phyloP scores from a whole-genome alignment of 2,329 filamentous ascomycete species.

The Neofusicoccum sp. region DNA sequence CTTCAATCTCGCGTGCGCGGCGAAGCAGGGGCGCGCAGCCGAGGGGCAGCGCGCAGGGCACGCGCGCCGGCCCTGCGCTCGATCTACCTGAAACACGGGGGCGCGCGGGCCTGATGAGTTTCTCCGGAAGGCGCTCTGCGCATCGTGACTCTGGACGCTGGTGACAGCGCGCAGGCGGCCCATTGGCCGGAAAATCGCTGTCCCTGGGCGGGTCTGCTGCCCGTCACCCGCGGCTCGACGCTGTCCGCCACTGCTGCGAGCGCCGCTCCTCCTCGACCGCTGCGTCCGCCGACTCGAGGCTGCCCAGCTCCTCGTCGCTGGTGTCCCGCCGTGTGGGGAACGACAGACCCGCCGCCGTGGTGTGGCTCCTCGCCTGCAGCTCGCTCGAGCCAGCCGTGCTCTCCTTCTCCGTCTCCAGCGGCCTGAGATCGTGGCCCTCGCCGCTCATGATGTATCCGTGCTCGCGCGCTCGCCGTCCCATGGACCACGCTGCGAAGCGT shows the following conservation, averaged over 20 bases:
- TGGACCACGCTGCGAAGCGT: neutral
- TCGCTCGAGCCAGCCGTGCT: neutral
- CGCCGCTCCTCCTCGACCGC: neutral
- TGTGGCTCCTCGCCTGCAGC: neutral
- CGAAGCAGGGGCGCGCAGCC: neutral
- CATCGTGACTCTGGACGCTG: neutral
- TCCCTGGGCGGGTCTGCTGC: too few species aligned
- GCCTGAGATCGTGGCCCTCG: neutral
- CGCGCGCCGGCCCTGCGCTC: neutral
- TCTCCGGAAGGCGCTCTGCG: neutral
- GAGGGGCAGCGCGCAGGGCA: neutral
- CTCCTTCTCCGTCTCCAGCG: neutral
- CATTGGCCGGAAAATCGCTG: neutral
- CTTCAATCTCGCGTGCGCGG: constrained; percentile 1
- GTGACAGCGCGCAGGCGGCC: neutral
- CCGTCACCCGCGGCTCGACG: neutral
- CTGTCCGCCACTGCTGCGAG: neutral
- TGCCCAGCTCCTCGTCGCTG: constrained; percentile 15
- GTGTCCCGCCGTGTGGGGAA: neutral
- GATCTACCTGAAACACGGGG: constrained; percentile 8
- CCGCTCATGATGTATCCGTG: constrained; percentile 8
- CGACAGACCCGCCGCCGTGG: neutral
- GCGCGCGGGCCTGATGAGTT: neutral
- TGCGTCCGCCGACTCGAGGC: constrained; percentile 2
- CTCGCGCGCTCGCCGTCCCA: neutral